Base-by-base conservation (phyloP, 176 grass and related monocot species). In the Triticum turgidum region DNA sequence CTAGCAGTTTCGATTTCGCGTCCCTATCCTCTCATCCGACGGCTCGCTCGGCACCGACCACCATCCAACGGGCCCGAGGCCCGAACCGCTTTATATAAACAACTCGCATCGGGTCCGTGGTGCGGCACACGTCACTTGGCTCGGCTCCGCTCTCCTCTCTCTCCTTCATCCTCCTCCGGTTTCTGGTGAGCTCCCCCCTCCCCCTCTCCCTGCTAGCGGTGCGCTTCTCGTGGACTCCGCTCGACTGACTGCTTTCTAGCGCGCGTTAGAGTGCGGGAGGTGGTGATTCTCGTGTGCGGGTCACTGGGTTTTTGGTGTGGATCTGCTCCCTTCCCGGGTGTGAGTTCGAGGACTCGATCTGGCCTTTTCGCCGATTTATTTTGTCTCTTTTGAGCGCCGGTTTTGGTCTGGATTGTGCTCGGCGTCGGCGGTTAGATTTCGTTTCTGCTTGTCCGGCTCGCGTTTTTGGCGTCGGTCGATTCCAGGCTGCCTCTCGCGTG, bases 101-200 rank as follows among this genome's bases (percentile, higher is more conserved):
- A 30, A 21, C 35, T 4, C 15, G 51, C 51, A 54, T 4, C n/a
- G 20, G 30, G 54, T 30, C 56, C 22, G 47, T 44, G 42, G 77
- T 72, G 39, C 61, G 7, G 45, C 44, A 3, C 59, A 47, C 81
- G 68, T 76, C 85, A 27, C 56, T 79, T 12, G 68, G 12, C 66
- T 52, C 3, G 42, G 45, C 69, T 62, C n/a, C 25, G n/a, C 73
- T 24, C 32, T 1, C 12, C 1, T 4, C 21, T 9, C 41, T 49
- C 71, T 7, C 6, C 18, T 5, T 7, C 41, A 9, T 52, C 47
- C n/a, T 52, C 73, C 11, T 33, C 44, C 11, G 32, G 5, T 24
- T 45, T 85, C 64, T 85, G 90, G 90, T 91, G 86, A 85, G 90
- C 84, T 77, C 54, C 32, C 52, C 5, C 54, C 1, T 6, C 3